Conservation (phyloP, 2,329 filamentous ascomycete genomes). For the Xylariaceae sp. region DNA sequence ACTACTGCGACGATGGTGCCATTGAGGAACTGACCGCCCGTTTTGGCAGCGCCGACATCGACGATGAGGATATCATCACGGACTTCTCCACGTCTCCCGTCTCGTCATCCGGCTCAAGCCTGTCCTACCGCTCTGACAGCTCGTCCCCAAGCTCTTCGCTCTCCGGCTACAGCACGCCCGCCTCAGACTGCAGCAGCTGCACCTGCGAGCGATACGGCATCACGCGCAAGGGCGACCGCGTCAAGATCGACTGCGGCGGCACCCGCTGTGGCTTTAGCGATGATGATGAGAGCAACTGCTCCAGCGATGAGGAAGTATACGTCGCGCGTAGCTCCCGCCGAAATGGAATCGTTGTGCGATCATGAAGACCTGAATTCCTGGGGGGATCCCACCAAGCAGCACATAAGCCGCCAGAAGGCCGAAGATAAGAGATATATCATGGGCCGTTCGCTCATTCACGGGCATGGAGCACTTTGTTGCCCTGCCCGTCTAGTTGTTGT, state of each 20-base stretch:
- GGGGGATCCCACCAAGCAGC: slow-evolving; percentile 31
- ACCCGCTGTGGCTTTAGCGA: slow-evolving; percentile 82
- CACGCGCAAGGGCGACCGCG: slow-evolving; percentile 86
- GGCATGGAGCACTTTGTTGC: slow-evolving; percentile 30
- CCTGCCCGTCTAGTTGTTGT: slow-evolving; percentile 37
- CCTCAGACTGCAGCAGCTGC: slow-evolving; percentile 77
- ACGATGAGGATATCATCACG: slow-evolving; percentile 58
- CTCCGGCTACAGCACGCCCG: slow-evolving; percentile 77
- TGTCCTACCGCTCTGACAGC: slow-evolving; percentile 72
- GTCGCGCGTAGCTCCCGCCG: slow-evolving; percentile 59
- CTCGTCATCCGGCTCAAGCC: slow-evolving; percentile 69
- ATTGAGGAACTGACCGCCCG: slow-evolving; percentile 79
- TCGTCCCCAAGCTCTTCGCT: slow-evolving; percentile 73
- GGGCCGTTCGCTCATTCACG: slow-evolving; percentile 41
- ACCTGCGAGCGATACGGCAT: slow-evolving; percentile 96
- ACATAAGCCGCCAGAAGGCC: slow-evolving; percentile 31
- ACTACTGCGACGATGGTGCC: slow-evolving; percentile 73
- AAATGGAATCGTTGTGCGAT: slow-evolving; percentile 63
- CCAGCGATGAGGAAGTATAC: slow-evolving; percentile 67
- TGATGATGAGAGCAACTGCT: slow-evolving; percentile 66
- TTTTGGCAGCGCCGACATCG: slow-evolving; percentile 66
- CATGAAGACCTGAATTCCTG: slow-evolving; percentile 33
- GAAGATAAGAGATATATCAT: slow-evolving; percentile 21
- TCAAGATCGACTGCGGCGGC: slow-evolving; percentile 96
- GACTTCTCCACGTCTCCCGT: slow-evolving; percentile 62